A percentile compares a stretch with the other conserved stretches of the same genome.
phyloP scores from a whole-genome alignment of 305 asterid genomes.

The Solanum hybrid region DNA sequence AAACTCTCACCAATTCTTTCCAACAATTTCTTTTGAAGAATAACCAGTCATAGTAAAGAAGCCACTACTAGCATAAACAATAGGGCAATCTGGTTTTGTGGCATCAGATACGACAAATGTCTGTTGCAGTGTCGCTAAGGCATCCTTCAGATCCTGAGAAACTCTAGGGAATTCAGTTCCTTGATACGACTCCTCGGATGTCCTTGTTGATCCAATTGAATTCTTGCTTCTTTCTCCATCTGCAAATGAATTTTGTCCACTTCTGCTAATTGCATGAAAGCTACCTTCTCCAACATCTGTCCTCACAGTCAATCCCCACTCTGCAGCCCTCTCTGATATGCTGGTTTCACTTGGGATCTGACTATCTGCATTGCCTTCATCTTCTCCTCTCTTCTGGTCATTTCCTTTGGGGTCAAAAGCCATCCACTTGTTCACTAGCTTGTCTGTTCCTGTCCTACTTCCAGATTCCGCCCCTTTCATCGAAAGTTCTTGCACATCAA shows the following conservation, averaged over 20 bases:
- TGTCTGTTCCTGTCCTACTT: neutral
- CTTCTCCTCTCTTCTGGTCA: slow-evolving; percentile 6
- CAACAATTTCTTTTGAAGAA: slow-evolving; percentile 70
- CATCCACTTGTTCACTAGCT: slow-evolving; percentile 50
- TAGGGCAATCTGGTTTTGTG: slow-evolving; percentile 88
- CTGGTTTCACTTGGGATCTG: slow-evolving; percentile 16
- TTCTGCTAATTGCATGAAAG: slow-evolving; percentile 31
- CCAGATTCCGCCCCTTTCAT: slow-evolving; percentile 22
- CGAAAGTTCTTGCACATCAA: slow-evolving; percentile 23
- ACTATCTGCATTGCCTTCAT: slow-evolving; percentile 4
- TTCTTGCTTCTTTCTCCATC: slow-evolving; percentile 45
- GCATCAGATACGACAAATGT: slow-evolving; percentile 97
- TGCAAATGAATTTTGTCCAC: slow-evolving; percentile 22
- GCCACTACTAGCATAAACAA: slow-evolving; percentile 90
- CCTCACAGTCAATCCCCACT: slow-evolving; percentile 72
- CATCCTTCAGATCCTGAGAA: slow-evolving; percentile 93
- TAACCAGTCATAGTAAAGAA: slow-evolving; percentile 89
- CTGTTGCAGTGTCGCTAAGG: slow-evolving; percentile 78
- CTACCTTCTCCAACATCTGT: slow-evolving; percentile 56
- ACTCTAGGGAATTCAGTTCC: slow-evolving; percentile 56
- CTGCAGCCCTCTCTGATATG: slow-evolving; percentile 71
- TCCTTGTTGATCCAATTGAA: slow-evolving; percentile 38
- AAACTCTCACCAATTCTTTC: slow-evolving; percentile 72
- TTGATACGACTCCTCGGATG: slow-evolving; percentile 40
- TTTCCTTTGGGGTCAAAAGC: slow-evolving; percentile 38